phyloP scores from a whole-genome alignment of 2,329 filamentous ascomycete genomes.

The Pestalotiopsis sp. region DNA sequence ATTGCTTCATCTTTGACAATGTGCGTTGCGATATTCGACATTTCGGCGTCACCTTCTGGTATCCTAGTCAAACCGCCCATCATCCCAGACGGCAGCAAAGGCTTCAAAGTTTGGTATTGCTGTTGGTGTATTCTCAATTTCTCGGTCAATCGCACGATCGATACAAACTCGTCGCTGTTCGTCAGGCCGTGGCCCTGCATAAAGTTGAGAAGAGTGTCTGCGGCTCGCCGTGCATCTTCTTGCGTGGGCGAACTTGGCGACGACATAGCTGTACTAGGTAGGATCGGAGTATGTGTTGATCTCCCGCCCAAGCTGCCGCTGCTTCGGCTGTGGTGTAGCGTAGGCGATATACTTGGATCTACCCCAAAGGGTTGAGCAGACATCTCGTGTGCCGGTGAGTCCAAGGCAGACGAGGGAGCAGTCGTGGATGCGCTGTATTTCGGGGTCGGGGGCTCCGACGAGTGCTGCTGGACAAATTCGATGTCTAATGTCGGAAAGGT shows the following conservation, averaged over 20 bases:
- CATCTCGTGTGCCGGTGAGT: conserved; percentile 53
- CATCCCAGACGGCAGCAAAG: conserved; percentile 20
- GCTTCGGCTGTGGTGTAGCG: conserved; percentile 55
- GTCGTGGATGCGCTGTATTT: conserved; percentile 51
- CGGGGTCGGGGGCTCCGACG: conserved; percentile 50
- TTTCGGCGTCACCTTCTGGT: conserved; percentile 59
- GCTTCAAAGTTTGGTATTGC: conserved; percentile 32
- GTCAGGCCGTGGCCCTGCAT: conserved; percentile 73
- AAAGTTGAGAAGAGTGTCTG: conserved; percentile 81
- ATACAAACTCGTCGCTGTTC: conserved; percentile 77
- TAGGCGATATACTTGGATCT: conserved; percentile 47
- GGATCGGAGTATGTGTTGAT: conserved; percentile 36
- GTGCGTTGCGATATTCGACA: conserved; percentile 33
- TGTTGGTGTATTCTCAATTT: conserved; percentile 74
- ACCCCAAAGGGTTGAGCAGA: conserved; percentile 44
- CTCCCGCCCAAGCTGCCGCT: conserved; percentile 49
- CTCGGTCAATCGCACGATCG: conserved; percentile 81
- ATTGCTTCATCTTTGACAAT: conserved; percentile 37
- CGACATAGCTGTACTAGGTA: conserved; percentile 50
- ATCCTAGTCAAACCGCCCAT: conserved; percentile 57
- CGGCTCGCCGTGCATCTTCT: conserved; percentile 82
- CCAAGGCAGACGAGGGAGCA: conserved; percentile 54
- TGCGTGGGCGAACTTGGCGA: conserved; percentile 73
- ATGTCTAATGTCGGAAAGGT: conserved; percentile 78
- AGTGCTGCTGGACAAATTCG: conserved; percentile 53